Conservation (phyloP, 805 yeast species). For the Kazachstania martiniae region DNA sequence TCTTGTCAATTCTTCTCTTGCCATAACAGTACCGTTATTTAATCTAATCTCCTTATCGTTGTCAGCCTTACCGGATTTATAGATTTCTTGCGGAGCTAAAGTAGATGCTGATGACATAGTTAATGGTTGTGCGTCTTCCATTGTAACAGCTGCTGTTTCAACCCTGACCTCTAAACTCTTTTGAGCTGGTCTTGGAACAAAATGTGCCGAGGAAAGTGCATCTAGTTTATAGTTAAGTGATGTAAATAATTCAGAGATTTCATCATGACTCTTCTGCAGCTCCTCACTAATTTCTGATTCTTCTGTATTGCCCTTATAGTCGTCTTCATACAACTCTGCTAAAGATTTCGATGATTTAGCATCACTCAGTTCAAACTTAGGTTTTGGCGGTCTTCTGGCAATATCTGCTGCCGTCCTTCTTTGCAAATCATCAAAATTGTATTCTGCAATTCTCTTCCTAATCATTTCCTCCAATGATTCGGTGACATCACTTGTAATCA, state of each 20-base stretch:
- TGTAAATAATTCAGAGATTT: conserved; percentile 55
- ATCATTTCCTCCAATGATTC: conserved; percentile 83
- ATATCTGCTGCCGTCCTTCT: conserved; percentile 59
- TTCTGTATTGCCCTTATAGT: conserved; percentile 44
- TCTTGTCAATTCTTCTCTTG: conserved; percentile 70
- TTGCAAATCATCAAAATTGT: conserved; percentile 76
- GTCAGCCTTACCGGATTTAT: conserved; percentile 38
- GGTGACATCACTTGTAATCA: conserved; percentile 80
- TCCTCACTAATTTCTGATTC: conserved; percentile 49
- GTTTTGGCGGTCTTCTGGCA: conserved; percentile 40
- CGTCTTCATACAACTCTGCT: conserved; percentile 89
- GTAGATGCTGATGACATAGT: conserved; percentile 61
- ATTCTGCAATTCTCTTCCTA: conserved; percentile 63
- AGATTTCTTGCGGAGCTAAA: conserved; percentile 93
- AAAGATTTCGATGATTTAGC: conserved; percentile 77
- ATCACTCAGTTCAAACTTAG: conserved; percentile 61
- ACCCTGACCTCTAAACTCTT: conserved; percentile 73
- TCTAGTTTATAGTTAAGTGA: conserved; percentile 64
- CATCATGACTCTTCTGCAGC: conserved; percentile 62
- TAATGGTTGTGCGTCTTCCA: conserved; percentile 96
- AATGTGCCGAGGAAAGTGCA: conserved; percentile 88
- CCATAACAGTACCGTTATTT: conserved; percentile 67
- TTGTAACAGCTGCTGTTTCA: conserved; percentile 66
- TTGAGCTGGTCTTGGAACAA: conserved; percentile 81
- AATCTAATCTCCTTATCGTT: conserved; percentile 53